Evolutionary conservation across 202 grass and related monocot species (phyloP).

Genomic region (Schoenoplectus triqueter): DNA sequence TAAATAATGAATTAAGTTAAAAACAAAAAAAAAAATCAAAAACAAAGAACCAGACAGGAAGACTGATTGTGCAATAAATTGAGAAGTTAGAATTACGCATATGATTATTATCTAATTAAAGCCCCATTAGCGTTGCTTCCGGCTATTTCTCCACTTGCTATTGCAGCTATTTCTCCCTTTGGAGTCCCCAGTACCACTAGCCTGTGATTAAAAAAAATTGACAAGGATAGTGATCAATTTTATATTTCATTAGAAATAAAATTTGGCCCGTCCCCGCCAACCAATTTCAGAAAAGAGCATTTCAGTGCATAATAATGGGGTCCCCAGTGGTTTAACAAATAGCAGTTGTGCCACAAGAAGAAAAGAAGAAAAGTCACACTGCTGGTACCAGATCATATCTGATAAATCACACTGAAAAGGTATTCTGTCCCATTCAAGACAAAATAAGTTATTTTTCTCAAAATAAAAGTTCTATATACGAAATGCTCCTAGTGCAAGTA

Average conservation of each 20-base stretch:
- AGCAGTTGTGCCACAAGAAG: neutral
- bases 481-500: neutral
- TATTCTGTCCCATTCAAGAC: neutral
- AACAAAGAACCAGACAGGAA: neutral
- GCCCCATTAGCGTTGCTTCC: slow-evolving; percentile 17
- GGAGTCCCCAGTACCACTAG: slow-evolving; percentile 7
- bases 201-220: neutral
- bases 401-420: slow-evolving; percentile 18
- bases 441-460: neutral
- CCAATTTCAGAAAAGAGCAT: slow-evolving; percentile 11
- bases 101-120: slow-evolving; percentile 8
- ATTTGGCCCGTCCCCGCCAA: neutral
- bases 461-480: neutral
- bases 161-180: slow-evolving; percentile 21
- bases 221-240: neutral
- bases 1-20: slow-evolving; percentile 10
- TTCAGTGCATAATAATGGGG: neutral
- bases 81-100: slow-evolving; percentile 21
- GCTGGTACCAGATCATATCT: neutral
- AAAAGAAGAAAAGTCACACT: neutral
- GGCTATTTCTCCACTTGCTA: slow-evolving; percentile 11
- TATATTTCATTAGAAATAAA: neutral
- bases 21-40: neutral
- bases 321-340: neutral
- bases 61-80: slow-evolving; percentile 27